Conservation (phyloP, 768 basidiomycete species). For the Podaxis sp. region DNA sequence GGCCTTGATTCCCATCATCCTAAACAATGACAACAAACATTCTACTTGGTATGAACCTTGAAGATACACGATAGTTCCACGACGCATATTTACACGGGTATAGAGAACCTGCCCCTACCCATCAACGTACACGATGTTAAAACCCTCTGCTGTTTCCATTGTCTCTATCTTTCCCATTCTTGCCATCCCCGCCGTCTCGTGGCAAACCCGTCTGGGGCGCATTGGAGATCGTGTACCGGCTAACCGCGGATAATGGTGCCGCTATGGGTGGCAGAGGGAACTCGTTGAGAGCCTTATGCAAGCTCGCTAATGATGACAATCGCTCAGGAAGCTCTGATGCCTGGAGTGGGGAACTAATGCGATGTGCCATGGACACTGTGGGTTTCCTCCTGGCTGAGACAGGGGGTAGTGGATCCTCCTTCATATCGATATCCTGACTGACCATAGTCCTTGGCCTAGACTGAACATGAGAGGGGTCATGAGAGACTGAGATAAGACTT, state of each 20-base stretch:
- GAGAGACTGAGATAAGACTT: not conserved
- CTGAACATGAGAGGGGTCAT: not conserved
- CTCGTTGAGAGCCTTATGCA: not conserved
- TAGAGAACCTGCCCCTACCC: not conserved
- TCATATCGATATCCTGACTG: not conserved
- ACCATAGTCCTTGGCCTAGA: not conserved
- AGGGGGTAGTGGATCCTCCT: not conserved
- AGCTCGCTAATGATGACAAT: constrained; percentile 1
- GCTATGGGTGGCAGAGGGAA: not conserved
- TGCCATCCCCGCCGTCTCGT: not conserved
- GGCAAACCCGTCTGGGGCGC: not conserved
- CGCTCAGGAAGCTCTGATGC: not conserved
- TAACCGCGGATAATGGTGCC: not conserved
- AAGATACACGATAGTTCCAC: not conserved
- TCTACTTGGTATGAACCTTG: not conserved
- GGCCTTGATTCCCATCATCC: too few relatives aligned
- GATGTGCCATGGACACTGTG: not conserved
- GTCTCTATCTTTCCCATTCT: not conserved
- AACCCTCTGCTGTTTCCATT: not conserved
- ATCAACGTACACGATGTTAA: not conserved
- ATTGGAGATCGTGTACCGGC: not conserved
- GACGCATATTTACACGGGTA: not conserved
- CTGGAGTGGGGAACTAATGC: not conserved
- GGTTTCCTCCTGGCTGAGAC: not conserved
- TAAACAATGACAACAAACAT: not conserved